A percentile compares a stretch with the other conserved stretches of the same genome.
Conservation (phyloP, 345 rosid species). For the Pistacia integerrima region DNA sequence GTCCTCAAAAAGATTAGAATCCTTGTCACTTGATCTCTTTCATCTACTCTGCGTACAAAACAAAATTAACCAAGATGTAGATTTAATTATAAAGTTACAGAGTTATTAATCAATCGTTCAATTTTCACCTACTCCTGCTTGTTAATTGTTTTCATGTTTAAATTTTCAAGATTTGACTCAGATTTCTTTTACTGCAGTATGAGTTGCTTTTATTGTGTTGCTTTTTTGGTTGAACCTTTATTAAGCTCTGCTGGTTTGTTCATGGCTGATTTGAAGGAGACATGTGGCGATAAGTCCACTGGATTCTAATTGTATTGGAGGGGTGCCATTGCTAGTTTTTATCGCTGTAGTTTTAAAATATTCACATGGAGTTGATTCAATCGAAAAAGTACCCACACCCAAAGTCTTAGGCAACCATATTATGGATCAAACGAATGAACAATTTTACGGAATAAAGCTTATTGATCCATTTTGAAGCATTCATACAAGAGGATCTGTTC, state of each 20-base stretch:
- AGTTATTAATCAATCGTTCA: too few species aligned
- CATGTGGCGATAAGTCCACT: neutral
- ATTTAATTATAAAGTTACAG: too few species aligned
- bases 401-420: conserved; percentile 2
- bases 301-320: neutral
- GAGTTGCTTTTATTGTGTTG: neutral
- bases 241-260: neutral
- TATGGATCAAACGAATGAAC: neutral
- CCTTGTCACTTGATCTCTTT: neutral
- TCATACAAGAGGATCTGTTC: neutral
- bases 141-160: too few species aligned
- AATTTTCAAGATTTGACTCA: neutral
- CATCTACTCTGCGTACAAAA: neutral
- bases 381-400: neutral
- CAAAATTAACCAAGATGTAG: neutral
- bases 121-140: too few species aligned
- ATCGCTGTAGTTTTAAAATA: neutral
- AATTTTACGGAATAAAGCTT: neutral
- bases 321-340: too few species aligned
- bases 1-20: neutral
- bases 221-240: neutral
- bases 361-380: neutral
- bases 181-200: neutral
- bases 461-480: neutral
- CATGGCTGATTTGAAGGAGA: neutral